Base-by-base conservation (phyloP, 75 land plant species). In the Pinus albicaulis region DNA sequence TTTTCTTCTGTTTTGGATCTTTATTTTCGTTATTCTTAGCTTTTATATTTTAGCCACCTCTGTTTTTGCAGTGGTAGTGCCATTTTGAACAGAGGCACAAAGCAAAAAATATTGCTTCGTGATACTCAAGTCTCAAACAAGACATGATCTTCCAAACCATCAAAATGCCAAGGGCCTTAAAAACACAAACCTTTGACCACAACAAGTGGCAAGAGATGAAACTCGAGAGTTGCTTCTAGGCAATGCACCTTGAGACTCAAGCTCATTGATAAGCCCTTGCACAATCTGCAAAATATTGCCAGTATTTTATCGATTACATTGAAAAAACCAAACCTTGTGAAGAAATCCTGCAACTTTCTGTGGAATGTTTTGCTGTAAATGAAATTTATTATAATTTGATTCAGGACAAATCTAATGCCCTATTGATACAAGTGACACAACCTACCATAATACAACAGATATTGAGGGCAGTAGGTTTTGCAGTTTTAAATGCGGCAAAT, bases 151-250 rank as follows among this genome's bases (percentile, higher is more conserved):
- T n/a, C 48, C 71, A 68, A 16, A n/a, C 52, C 38, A 23, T 41
- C 41, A n/a, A n/a, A 22, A 68, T 68, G 52, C n/a, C 4, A 68
- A 41, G 12, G 52, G 48, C 23, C 19, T 22, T 68, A 20, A 25
- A 38, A 55, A 66, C 59, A 74, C 75, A 53, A 63, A 97, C 98
- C 98, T 95, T 59, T 89, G 98, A 57, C 98, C 99, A 81, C 98
- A 94, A 72, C 99, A 97, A 17, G 99, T 97, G 22, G 99, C 99
- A 20, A 97, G 92, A 0, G 99, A 95, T 12, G 99, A 97, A 82
- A 97, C 99, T 80, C 99, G 92, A 22, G 99, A 95, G 82, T 92
- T 97, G 76, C 99, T 97, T 80, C 98, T 85, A 28, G 98, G 99
- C 23, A 97, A 85, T 55, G 95, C 98, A 53, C 99, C 98, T 83